Base-by-base conservation (phyloP, 2,329 filamentous ascomycete species). In the Arthrobotrys sphaeroides region DNA sequence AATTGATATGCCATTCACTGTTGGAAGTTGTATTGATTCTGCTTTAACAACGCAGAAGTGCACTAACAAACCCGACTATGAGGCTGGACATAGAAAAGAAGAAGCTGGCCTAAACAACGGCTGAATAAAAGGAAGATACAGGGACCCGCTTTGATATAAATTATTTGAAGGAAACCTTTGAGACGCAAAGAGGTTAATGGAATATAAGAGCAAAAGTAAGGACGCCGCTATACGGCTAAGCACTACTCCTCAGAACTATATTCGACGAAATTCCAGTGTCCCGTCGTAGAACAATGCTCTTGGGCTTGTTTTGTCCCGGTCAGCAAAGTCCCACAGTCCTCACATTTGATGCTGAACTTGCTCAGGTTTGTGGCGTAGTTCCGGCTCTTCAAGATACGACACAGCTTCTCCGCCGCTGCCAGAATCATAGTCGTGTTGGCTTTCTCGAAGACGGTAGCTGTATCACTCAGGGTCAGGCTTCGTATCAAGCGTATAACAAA, bases 291-390 rank as follows among this genome's bases (percentile, higher is more conserved):
- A 7, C 89, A 89, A 81, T 93, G 91, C 77, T 86, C 83, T 13
- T 86, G 83, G 0, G 90, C 89, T 67, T 86, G 88, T 43, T 83
- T 83, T 81, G 92, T 86, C 0, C 91, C 91, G 67, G 88, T 88
- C 0, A 91, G 89, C 16, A 89, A 86, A 85, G 88, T 88, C 1
- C 87, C 86, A 80, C 91, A 94, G 6, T 84, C 84, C 77, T 93
- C 92, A 82, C 94, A 98, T 80, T 86, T 88, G 72, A 97, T 87
- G 38, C 88, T 85, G 80, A 97, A 93, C 0, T 90, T 90, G 20
- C 91, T 88, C 0, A 93, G 96, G 81, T 97, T 93, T 0, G 94
- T 97, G 80, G 89, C 97, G 81, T 98, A 98, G 81, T 96, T 88
- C 72, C 86, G 89, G 61, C 88, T 86, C 78, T 90, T 86, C 40